phyloP scores from a whole-genome alignment of 129 eudicot genomes.

The Flaveria sonorensis region DNA sequence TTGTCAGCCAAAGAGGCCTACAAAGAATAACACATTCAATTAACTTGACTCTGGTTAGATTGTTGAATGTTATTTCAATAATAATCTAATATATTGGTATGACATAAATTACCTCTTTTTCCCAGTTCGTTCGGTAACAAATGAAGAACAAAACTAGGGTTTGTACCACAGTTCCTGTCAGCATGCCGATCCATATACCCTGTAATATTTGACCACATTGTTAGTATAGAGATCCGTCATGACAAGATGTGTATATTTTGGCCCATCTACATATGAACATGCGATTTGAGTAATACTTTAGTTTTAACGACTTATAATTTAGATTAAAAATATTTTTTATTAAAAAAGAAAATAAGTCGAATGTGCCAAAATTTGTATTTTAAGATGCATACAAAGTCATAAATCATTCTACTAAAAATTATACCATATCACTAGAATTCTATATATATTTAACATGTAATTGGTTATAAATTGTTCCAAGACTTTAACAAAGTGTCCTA shows the following conservation, averaged over 20 bases:
- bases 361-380: not conserved
- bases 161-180: slow-evolving; percentile 56
- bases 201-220: slow-evolving; percentile 3
- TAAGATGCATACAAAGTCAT: too few relatives aligned
- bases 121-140: slow-evolving; percentile 59
- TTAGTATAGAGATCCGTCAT: not conserved
- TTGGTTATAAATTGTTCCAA: too few relatives aligned
- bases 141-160: slow-evolving; percentile 44
- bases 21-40: slow-evolving; percentile 7
- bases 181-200: slow-evolving; percentile 73
- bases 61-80: not conserved
- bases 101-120: slow-evolving; percentile 49
- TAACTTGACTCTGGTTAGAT: not conserved
- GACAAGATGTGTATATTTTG: not conserved
- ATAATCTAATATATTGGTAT: slow-evolving; percentile 5
- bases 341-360: not conserved
- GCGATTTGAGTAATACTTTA: not conserved
- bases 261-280: not conserved
- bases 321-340: not conserved
- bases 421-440: too few relatives aligned
- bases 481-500: too few relatives aligned
- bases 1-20: slow-evolving; percentile 61
- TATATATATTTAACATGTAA: too few relatives aligned
- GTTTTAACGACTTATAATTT: not conserved
- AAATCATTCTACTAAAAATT: too few relatives aligned